Base-by-base conservation (phyloP, 1,139 yeast genomes). In the Suhomyces bokatorum region DNA sequence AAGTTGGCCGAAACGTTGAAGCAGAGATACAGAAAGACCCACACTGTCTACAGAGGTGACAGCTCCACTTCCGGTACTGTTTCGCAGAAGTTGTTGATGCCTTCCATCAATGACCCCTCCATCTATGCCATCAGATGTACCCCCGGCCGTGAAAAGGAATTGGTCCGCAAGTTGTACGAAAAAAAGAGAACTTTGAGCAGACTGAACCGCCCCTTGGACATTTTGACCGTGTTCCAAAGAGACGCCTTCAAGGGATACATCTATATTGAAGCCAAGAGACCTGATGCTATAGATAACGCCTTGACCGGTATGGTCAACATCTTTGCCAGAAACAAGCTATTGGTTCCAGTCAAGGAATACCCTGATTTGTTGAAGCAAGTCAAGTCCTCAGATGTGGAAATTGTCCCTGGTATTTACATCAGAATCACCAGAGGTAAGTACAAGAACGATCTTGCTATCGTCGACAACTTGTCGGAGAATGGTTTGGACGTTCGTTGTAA, bases 91-190 rank as follows among this genome's bases (percentile, higher is more conserved):
- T 79, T 95, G 57, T 77, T 93, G 55, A 78, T 93, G 69, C 99
- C 99, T 13, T 89, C 97, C 24, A 96, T 93, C 48, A 90, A 91
- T 58, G 98, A 95, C 62, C 98, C 99, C 6, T 84, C 91, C 45
- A 89, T 95, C 59, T 93, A 97, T 86, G 98, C 97, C 58, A 82
- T 93, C 39, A 81, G 97, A 65, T 89, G 96, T 69, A 81, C 95
- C 57, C 91, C 89, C 27, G 98, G 98, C 37, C 83, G 87, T 57
- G 99, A 93, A 68, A 90, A 88, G 64, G 97, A 90, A 45, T 74
- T 91, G 52, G 96, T 95, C 28, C 81, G 91, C 55, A 87, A 86
- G 51, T 71, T 93, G 45, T 76, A 87, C 70, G 90, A 89, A 60
- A 90, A 87, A 69, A 87, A 87, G 64, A 65, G 81, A 49, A 85